phyloP scores from a whole-genome alignment of 257 asterid species.

The Scutellaria galericulata region DNA sequence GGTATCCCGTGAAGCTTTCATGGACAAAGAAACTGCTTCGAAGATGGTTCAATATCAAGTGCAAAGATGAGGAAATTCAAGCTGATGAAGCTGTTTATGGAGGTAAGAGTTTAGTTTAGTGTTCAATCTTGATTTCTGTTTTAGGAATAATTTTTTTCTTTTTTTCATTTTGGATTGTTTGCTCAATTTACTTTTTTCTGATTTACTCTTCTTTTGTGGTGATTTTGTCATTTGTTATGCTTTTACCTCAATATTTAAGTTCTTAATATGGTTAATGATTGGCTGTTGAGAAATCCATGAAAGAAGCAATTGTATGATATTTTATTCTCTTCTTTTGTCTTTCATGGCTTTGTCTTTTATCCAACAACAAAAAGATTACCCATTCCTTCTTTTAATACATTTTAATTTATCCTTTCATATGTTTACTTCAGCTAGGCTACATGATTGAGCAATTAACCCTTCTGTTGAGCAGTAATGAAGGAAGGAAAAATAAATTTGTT shows the following conservation, averaged over 20 bases:
- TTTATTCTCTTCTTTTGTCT: conserved; percentile 48
- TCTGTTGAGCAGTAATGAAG: conserved; percentile 27
- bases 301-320: conserved; percentile 33
- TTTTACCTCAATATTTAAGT: conserved; percentile 28
- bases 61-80: conserved; percentile 66
- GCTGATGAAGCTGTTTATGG: conserved; percentile 71
- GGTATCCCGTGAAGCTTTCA: conserved; percentile 65
- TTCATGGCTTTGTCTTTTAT: conserved; percentile 43
- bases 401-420: background rate
- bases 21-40: conserved; percentile 90
- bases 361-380: conserved; percentile 19
- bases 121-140: background rate
- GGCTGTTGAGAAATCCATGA: conserved; percentile 36
- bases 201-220: conserved; percentile 27
- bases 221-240: conserved; percentile 26
- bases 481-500: background rate
- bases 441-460: conserved; percentile 33
- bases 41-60: conserved; percentile 80
- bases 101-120: conserved; percentile 53
- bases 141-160: background rate
- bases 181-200: background rate
- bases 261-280: conserved; percentile 35
- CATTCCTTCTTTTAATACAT: conserved; percentile 22
- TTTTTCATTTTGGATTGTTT: too few relatives aligned
- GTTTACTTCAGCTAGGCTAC: too few relatives aligned